phyloP scores from a whole-genome alignment of 805 yeast species.

The Ogataea pilisensis region DNA sequence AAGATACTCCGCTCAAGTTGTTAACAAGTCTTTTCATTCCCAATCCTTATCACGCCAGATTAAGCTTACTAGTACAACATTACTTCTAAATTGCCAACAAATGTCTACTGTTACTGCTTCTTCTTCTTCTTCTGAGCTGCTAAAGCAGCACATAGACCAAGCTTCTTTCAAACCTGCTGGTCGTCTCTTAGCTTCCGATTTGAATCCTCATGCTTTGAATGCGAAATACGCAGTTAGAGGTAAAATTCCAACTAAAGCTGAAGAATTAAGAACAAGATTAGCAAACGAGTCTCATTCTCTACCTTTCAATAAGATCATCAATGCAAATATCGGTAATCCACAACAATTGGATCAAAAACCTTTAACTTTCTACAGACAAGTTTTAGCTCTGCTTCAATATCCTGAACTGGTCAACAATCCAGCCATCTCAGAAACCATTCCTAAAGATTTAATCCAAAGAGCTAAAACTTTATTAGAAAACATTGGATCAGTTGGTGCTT shows the following conservation, averaged over 20 bases:
- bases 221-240: constrained; percentile 98
- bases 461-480: constrained; percentile 57
- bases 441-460: constrained; percentile 69
- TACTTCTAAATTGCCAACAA: no score
- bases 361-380: constrained; percentile 91
- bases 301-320: constrained; percentile 75
- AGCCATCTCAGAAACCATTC: constrained; percentile 35
- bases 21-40: no score
- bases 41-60: no score
- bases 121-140: constrained; percentile 3
- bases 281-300: constrained; percentile 52
- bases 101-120: no score
- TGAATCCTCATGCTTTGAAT: constrained; percentile 69
- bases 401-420: constrained; percentile 57
- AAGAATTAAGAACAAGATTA: constrained; percentile 63
- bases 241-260: constrained; percentile 88
- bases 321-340: constrained; percentile 96
- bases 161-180: constrained; percentile 29
- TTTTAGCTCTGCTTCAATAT: constrained; percentile 78
- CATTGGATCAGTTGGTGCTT: constrained; percentile 89
- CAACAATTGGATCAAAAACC: constrained; percentile 96
- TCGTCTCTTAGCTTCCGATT: constrained; percentile 41
- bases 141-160: constrained; percentile 8
- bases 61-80: no score
- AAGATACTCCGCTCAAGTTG: no score